Conservation (phyloP, 345 rosid genomes). For the Brassica cretica region DNA sequence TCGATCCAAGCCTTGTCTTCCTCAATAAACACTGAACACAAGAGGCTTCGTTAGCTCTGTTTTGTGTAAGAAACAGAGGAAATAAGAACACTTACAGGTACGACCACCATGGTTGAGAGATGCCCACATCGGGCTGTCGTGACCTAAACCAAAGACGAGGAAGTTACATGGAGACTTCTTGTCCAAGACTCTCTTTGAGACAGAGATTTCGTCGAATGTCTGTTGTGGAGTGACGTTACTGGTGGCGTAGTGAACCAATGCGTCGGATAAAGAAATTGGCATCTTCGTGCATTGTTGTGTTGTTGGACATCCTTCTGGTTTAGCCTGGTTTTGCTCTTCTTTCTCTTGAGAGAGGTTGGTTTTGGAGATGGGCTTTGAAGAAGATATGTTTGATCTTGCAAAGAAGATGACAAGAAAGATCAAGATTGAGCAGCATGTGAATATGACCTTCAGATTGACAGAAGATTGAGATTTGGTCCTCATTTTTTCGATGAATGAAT, state of each 20-base stretch:
- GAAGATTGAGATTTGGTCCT: slow-evolving; percentile 32
- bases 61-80: slow-evolving; percentile 12
- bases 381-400: slow-evolving; percentile 35
- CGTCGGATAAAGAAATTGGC: slow-evolving; percentile 63
- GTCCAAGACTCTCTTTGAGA: slow-evolving; percentile 60
- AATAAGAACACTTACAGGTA: slow-evolving; percentile 41
- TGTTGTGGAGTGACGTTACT: slow-evolving; percentile 87
- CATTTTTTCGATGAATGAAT: background rate
- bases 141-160: slow-evolving; percentile 91
- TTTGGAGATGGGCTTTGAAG: slow-evolving; percentile 24
- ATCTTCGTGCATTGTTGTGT: slow-evolving; percentile 55
- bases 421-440: slow-evolving; percentile 33
- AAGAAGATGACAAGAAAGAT: slow-evolving; percentile 26
- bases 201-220: slow-evolving; percentile 72
- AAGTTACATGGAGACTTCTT: slow-evolving; percentile 86
- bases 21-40: slow-evolving; percentile 60
- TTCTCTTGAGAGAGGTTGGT: slow-evolving; percentile 24
- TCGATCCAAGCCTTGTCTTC: slow-evolving; percentile 87
- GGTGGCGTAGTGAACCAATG: slow-evolving; percentile 81
- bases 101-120: slow-evolving; percentile 85
- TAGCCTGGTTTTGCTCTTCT: slow-evolving; percentile 8
- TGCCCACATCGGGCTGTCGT: slow-evolving; percentile 93
- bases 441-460: slow-evolving; percentile 34
- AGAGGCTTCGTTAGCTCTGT: background rate
- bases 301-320: slow-evolving; percentile 34